A percentile compares a stretch with the other conserved stretches of the same genome.
These are phyloP conservation scores for Venturia asperata DNA, from an alignment of 2,329 filamentous ascomycete genomes.

Conservation along the genomic window DNA sequence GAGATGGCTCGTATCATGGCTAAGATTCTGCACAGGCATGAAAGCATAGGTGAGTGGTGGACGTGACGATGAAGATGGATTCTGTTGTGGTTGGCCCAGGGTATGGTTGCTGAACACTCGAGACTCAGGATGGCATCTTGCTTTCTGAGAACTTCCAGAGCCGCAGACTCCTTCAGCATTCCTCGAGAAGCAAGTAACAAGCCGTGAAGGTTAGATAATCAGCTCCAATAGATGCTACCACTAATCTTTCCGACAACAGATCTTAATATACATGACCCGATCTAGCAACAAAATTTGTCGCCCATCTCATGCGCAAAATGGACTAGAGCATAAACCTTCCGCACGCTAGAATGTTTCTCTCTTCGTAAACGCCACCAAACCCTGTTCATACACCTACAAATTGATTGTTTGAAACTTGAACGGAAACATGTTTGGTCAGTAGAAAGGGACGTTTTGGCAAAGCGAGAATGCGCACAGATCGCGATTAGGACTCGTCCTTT, in stretches of 20 bases:
- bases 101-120: too few species aligned
- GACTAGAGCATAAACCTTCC: slow-evolving; percentile 28
- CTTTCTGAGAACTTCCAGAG: too few species aligned
- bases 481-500: not conserved
- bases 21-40: too few species aligned
- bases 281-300: slow-evolving; percentile 20
- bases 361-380: not conserved
- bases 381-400: not conserved
- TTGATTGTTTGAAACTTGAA: slow-evolving; percentile 10
- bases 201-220: slow-evolving; percentile 70
- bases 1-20: too few species aligned
- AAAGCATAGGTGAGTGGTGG: too few species aligned
- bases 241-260: slow-evolving; percentile 33
- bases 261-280: too few species aligned
- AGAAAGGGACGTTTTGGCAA: not conserved
- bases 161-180: too few species aligned
- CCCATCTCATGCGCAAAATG: slow-evolving; percentile 37
- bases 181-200: slow-evolving; percentile 30
- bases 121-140: too few species aligned
- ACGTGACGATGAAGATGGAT: too few species aligned
- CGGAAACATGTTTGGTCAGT: not conserved
- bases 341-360: not conserved
- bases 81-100: too few species aligned
- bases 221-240: slow-evolving; percentile 36
- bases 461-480: not conserved